A percentile compares a stretch with the other conserved stretches of the same genome.
phyloP scores from a whole-genome alignment of 2,329 filamentous ascomycete genomes.

The Dothideomycetidae sp. region DNA sequence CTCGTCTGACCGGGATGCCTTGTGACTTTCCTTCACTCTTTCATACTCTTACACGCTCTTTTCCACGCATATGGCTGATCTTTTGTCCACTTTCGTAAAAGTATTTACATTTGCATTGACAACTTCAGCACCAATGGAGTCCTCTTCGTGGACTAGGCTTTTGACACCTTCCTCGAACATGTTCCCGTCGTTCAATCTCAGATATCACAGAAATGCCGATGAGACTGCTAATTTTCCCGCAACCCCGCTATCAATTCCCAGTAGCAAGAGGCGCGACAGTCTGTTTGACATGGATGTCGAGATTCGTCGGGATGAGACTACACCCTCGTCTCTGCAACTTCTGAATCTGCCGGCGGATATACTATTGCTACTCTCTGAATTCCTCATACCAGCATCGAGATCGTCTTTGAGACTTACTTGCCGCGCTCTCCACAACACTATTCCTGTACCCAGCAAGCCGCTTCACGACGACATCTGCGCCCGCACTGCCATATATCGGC shows the following conservation, averaged over 20 bases:
- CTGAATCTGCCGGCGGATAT: slow-evolving; percentile 11
- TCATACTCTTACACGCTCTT: not conserved
- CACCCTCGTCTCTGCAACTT: not conserved
- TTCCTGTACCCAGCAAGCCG: slow-evolving; percentile 4
- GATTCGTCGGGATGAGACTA: too few relatives aligned
- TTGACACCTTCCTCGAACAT: not conserved
- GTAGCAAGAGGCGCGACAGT: not conserved
- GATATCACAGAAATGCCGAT: slow-evolving; percentile 6
- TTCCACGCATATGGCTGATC: not conserved
- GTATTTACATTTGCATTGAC: too few relatives aligned
- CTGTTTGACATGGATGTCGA: not conserved
- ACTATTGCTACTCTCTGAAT: slow-evolving; percentile 9
- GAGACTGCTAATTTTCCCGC: slow-evolving; percentile 2
- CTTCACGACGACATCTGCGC: not conserved
- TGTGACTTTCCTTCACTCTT: not conserved
- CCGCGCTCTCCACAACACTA: slow-evolving; percentile 2
- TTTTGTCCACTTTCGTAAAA: too few relatives aligned
- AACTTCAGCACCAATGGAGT: not conserved
- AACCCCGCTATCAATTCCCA: not conserved
- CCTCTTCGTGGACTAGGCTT: not conserved
- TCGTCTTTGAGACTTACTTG: slow-evolving; percentile 10
- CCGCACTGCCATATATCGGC: not conserved
- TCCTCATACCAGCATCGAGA: slow-evolving; percentile 7
- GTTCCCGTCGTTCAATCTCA: too few relatives aligned
- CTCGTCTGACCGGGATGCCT: not conserved